Conservation (phyloP, 164 flowering plant genomes). For the Berberis thunbergii region DNA sequence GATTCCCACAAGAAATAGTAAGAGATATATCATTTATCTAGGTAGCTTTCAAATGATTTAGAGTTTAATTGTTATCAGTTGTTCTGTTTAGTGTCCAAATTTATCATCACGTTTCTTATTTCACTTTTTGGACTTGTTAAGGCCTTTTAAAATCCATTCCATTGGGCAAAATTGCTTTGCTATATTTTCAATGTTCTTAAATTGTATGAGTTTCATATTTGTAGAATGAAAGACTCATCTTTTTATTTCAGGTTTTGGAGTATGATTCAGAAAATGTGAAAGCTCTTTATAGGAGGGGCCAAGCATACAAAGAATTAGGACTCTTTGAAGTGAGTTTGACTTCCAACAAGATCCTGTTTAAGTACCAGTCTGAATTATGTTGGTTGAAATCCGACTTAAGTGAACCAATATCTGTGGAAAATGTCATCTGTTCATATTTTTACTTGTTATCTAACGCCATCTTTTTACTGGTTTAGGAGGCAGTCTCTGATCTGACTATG, state of each 20-base stretch:
- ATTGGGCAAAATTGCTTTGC: no score
- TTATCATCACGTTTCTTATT: no score
- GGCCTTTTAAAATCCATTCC: no score
- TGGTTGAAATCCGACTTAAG: neutral
- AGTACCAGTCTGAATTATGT: neutral
- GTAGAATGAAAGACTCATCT: neutral
- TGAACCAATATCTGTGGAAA: no score
- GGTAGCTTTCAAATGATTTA: no score
- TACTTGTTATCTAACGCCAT: slow-evolving; percentile 7
- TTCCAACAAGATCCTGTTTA: neutral
- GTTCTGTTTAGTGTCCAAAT: no score
- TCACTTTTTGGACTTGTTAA: no score
- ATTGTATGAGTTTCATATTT: neutral
- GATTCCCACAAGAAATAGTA: no score
- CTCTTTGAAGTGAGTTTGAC: slow-evolving; percentile 47
- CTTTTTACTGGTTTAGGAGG: slow-evolving; percentile 46
- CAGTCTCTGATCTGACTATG: slow-evolving; percentile 66
- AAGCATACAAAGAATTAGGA: slow-evolving; percentile 78
- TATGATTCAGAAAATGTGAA: slow-evolving; percentile 74
- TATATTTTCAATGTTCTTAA: neutral
- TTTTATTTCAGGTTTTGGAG: slow-evolving; percentile 53
- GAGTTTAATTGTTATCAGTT: no score
- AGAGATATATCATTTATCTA: no score
- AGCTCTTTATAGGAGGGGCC: slow-evolving; percentile 96
- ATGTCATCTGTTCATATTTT: slow-evolving; percentile 4